Evolutionary conservation across 1,139 yeast genomes (phyloP), one percentile per base, ranked within the genome.

Genomic region (Zygotorulaspora mrakii): DNA sequence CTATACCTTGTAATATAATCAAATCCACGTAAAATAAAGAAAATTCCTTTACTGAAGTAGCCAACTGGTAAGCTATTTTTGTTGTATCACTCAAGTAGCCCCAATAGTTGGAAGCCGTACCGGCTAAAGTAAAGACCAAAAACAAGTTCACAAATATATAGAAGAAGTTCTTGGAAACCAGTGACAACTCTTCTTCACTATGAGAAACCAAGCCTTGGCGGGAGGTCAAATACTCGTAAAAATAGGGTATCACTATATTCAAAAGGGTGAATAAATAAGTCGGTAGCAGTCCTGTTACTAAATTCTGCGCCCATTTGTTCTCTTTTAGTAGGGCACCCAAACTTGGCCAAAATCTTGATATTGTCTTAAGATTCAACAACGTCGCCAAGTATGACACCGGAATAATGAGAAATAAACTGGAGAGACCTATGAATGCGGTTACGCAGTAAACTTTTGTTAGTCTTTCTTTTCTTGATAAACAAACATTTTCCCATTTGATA

Each of bases 51-150:
- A 83, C 69, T 0, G 89, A 81, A 21, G 76, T 75, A 0, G 91
- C 91, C 42, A 83, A 60, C 52, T 82, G 87, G 42, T 76, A 76
- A 0, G 91, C 91, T 34, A 83, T 74, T 51, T 79, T 78, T 3
- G 86, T 79, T 0, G 91, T 82, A 50, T 83, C 91, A 53, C 85
- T 78, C 31, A 83, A 68, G 50, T 80, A 80, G n/a, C 84, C 83
- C 76, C 83, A 76, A 51, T 77, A 79, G 57, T 79, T 81, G 42
- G 84, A 77, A 10, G 84, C 83, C 0, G 94, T 82, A 52, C 94
- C 94, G 1, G 88, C 84, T 56, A 83, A 73, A 3, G 89, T 82
- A 63, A 83, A 83, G 14, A 83, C 88, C 55, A 83, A 68, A 55
- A 83, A 83, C 68, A 83, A 71, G 57, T 82, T 82, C 50, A 83